Percentiles rank a stretch among this genome's conserved stretches.
Evolutionary conservation across 2,329 filamentous ascomycete genomes (phyloP).

Genomic region (Fusarium bactridioides): DNA sequence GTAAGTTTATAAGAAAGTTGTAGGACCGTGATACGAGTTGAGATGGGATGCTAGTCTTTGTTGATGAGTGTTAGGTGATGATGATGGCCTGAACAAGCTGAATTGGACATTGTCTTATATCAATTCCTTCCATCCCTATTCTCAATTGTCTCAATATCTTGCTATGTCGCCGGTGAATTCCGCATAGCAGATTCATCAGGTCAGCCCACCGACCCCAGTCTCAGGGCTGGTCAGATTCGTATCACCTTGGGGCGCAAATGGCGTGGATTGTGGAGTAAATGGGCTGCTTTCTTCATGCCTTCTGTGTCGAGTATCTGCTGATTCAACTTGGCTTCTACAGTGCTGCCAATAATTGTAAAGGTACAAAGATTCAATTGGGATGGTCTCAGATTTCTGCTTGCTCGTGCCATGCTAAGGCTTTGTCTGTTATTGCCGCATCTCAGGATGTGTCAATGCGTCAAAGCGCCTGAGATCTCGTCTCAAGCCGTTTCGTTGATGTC

Average conservation of each 20-base stretch:
- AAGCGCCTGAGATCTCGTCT: conserved; percentile 6
- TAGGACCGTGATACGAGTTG: not conserved
- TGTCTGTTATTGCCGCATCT: conserved; percentile 11
- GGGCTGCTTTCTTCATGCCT: conserved; percentile 8
- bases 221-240: conserved; percentile 6
- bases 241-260: conserved; percentile 20
- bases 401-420: not conserved
- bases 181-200: not conserved
- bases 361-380: not conserved
- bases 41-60: not conserved
- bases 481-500: not conserved
- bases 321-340: not conserved
- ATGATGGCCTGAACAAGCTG: not conserved
- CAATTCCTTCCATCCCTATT: conserved; percentile 1
- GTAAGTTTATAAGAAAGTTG: not conserved
- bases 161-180: not conserved
- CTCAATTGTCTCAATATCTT: not conserved
- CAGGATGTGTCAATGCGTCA: not conserved
- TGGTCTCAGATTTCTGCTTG: not conserved
- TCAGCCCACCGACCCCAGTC: conserved; percentile 19
- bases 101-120: conserved; percentile 20
- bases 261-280: conserved; percentile 25
- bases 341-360: not conserved
- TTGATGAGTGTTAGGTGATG: not conserved
- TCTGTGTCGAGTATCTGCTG: conserved; percentile 4